Conservation (phyloP, 257 asterid species). For the Leptodermis oblonga region DNA sequence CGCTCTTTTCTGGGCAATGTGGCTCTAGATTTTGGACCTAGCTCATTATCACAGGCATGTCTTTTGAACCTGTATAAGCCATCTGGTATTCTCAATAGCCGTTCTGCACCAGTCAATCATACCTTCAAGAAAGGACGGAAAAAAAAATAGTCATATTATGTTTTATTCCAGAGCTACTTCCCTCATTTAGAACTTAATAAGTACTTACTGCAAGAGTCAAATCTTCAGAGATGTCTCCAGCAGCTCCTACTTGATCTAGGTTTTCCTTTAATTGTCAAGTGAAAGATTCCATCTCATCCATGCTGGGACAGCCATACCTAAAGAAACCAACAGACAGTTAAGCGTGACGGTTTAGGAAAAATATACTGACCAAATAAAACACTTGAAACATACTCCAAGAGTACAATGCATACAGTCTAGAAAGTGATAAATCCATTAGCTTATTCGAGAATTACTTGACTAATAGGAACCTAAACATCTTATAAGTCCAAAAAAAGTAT, state of each 20-base stretch:
- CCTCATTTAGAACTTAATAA: not conserved
- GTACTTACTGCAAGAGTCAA: slow-evolving; percentile 75
- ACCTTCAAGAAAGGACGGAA: slow-evolving; percentile 39
- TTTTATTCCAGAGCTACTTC: not conserved
- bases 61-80: slow-evolving; percentile 73
- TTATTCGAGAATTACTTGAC: not conserved
- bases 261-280: slow-evolving; percentile 55
- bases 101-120: slow-evolving; percentile 84
- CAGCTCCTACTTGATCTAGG: slow-evolving; percentile 69
- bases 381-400: not conserved
- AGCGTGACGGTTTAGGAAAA: not conserved
- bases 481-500: not conserved
- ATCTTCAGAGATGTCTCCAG: slow-evolving; percentile 76
- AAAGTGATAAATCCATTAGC: not conserved
- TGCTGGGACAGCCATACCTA: slow-evolving; percentile 82
- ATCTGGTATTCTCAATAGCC: slow-evolving; percentile 76
- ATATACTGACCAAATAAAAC: not conserved
- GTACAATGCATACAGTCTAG: not conserved
- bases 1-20: slow-evolving; percentile 37
- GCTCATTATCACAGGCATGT: slow-evolving; percentile 68
- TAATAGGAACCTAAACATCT: not conserved
- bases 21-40: slow-evolving; percentile 39
- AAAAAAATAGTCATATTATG: not conserved
- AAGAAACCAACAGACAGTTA: too few relatives aligned
- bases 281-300: slow-evolving; percentile 75